Base-by-base conservation (phyloP, 2,329 filamentous ascomycete genomes). In the Didymella lethalis region DNA sequence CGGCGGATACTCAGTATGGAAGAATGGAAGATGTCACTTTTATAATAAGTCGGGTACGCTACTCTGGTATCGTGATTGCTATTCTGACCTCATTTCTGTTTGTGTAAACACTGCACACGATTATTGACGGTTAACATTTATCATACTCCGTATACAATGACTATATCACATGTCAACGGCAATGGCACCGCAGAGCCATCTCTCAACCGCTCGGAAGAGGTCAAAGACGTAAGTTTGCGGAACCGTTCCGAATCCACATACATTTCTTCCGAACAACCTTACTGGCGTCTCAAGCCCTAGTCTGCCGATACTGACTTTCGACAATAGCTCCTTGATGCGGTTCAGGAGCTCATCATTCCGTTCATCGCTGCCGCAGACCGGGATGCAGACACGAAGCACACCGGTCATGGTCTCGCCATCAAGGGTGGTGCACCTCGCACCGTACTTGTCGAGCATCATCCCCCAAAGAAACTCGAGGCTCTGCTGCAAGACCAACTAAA, bases 301-400 rank as follows among this genome's bases (percentile, higher is more conserved):
- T n/a, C 20, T 44, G 28, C 28, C 54, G 7, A 10, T 14, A 64
- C 56, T 59, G 18, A 59, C 47, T 25, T 28, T n/a, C 11, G 44
- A 3, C 6, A 20, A 40, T 65, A 93, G 90, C 84, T 93, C 46
- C 83, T 93, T 48, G 81, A 84, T 54, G 85, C 89, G 3, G 85
- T 93, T 48, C 85, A 89, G 76, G 79, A 82, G 8, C 82, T 92
- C 54, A 85, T 93, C 57, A 79, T 92, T 20, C 88, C 88, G 0
- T 93, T 90, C 75, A 87, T 94, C 67, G 83, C 81, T 61, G 81
- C 84, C n/a, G 89, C 90, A 40, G 90, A 93, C 76, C 82, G 88
- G 55, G 80, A 85, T 68, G 84, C 87, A 20, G 80, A 83, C 2
- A 72, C 78, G 7, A 81, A 87, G 84, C 65, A 81, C 78, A 50